A percentile compares a stretch with the other conserved stretches of the same genome.
These are phyloP conservation scores for Pseudodiploospora longispora DNA, from an alignment of 2,329 filamentous ascomycete genomes.

Conservation along the genomic window DNA sequence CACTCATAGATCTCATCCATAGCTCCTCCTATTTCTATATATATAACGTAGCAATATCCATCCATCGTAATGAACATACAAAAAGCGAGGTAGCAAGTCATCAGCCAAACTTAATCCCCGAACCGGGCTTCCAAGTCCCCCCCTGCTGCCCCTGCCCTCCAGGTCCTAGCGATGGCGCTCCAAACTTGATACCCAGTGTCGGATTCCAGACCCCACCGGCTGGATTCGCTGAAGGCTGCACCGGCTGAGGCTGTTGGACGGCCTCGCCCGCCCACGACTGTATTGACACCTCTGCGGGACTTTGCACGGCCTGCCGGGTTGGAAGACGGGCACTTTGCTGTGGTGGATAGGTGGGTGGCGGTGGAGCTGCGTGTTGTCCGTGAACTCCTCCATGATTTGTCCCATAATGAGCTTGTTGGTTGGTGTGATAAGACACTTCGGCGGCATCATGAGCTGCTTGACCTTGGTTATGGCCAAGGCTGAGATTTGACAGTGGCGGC, in stretches of 20 bases:
- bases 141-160: conserved; percentile 12
- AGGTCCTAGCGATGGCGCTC: conserved; percentile 25
- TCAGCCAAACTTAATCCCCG: conserved; percentile 49
- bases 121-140: conserved; percentile 50
- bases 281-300: conserved; percentile 40
- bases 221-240: conserved; percentile 30
- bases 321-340: too few species aligned
- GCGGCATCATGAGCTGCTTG: conserved; percentile 12
- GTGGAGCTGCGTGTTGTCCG: too few species aligned
- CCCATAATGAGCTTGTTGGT: conserved; percentile 8
- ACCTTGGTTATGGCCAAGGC: conserved; percentile 22
- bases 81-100: neutral
- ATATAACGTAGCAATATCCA: too few species aligned
- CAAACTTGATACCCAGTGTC: conserved; percentile 73
- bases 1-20: too few species aligned
- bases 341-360: too few species aligned
- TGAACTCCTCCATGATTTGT: too few species aligned
- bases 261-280: conserved; percentile 51
- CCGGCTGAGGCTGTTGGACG: conserved; percentile 47
- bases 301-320: conserved; percentile 18
- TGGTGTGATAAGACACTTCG: conserved; percentile 10
- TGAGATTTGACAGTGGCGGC: conserved; percentile 40
- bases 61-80: too few species aligned
- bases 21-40: too few species aligned
- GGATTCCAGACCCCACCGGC: conserved; percentile 56